Evolutionary conservation across 179 eudicot species (phyloP).

Genomic region (Corrigiola litoralis): DNA sequence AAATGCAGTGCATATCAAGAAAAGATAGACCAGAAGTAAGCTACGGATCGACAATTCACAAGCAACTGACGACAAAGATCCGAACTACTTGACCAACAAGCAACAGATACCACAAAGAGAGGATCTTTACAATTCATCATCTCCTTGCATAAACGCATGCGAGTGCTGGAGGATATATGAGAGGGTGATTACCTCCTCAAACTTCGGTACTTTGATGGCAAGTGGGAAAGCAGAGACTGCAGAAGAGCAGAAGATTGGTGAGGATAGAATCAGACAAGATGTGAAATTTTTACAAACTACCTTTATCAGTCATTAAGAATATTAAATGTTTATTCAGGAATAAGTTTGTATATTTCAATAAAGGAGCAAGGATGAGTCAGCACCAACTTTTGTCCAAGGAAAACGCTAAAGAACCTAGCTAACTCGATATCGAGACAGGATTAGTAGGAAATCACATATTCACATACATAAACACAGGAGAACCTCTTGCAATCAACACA

Average conservation of each 20-base stretch:
- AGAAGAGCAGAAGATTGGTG: constrained; percentile 13
- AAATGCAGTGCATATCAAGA: neutral
- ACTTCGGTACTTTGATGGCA: constrained; percentile 64
- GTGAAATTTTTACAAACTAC: neutral
- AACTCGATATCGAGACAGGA: too few relatives aligned
- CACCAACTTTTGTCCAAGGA: too few relatives aligned
- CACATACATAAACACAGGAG: too few relatives aligned
- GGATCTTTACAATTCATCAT: neutral
- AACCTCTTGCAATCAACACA: too few relatives aligned
- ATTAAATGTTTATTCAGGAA: too few relatives aligned
- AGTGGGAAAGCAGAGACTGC: constrained; percentile 80
- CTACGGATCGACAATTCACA: neutral
- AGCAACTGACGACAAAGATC: neutral
- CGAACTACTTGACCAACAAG: neutral
- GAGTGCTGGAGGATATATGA: neutral
- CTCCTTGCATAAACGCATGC: neutral
- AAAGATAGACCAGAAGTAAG: neutral
- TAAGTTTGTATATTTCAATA: too few relatives aligned
- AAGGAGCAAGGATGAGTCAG: too few relatives aligned
- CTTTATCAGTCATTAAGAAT: too few relatives aligned
- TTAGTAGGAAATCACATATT: too few relatives aligned
- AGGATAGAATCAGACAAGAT: neutral
- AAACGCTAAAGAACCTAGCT: too few relatives aligned
- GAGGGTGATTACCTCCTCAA: constrained; percentile 60
- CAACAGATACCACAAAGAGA: neutral